Evolutionary conservation across 768 basidiomycete genomes (phyloP), one percentile per base, ranked within the genome.

Genomic region (Termitomyces sp.): DNA sequence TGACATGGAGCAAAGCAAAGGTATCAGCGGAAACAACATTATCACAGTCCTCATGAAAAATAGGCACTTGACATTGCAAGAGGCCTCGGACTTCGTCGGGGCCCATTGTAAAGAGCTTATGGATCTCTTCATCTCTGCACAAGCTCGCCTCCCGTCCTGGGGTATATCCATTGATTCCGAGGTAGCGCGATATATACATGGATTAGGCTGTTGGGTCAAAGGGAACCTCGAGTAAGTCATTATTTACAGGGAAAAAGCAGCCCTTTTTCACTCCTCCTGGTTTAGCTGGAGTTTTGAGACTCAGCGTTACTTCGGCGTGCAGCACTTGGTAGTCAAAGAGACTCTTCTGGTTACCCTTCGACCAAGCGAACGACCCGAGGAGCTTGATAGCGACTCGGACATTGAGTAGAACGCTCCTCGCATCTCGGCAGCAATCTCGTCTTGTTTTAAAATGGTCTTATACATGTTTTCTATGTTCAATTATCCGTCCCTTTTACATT

Each of bases 1-100:
- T 69, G 82, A 86, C 68, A 83, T 86, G 80, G 87, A 90, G 63
- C 84, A 86, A 63, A 78, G 81, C 51, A 81, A 81, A 63, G 88
- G 86, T 20, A 80, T 83, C 52, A 75, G 71, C 28, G 83, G 82
- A 56, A 87, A 87, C 66, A 90, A 88, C 66, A 76, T 88, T 62
- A 74, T 90, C 51, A 85, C 84, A 9, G 84, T 88, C 37, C 76
- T 87, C 58, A 87, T 87, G 83, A 69, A 80, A 58, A 78, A 81
- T 60, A 77, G 77, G 54, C 63, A 70, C 22, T 68, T 85, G 51
- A 74, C 75, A 54, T 72, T 88, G 49, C 87, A 88, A 68, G 75
- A 77, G 28, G 83, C 86, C 0, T 75, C 79, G 33, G 81, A 89
- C 66, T 75, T 77, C 61, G 76, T 83, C 60, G 85, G 85, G 13